Conservation (phyloP, 257 asterid species). For the Rubia yunnanensis region DNA sequence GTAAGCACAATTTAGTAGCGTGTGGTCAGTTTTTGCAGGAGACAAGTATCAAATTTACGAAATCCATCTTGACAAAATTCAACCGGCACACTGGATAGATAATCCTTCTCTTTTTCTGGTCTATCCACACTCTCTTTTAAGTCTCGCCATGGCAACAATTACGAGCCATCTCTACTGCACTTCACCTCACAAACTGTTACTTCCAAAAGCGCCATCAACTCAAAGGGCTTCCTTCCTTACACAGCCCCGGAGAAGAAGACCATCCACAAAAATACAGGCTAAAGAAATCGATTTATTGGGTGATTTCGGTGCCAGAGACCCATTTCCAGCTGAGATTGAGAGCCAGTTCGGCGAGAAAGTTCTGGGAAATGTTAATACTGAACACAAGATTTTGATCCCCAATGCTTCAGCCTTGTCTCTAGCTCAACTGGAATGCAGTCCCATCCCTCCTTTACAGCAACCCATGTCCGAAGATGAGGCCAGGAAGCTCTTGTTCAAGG, state of each 20-base stretch:
- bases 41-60: too few relatives aligned
- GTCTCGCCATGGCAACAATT: slow-evolving; percentile 39
- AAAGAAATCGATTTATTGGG: slow-evolving; percentile 37
- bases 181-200: slow-evolving; percentile 23
- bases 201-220: slow-evolving; percentile 21
- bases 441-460: slow-evolving; percentile 34
- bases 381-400: slow-evolving; percentile 84
- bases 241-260: slow-evolving; percentile 4
- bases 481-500: slow-evolving; percentile 57
- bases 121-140: slow-evolving; percentile 1
- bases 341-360: slow-evolving; percentile 67
- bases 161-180: slow-evolving; percentile 26
- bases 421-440: slow-evolving; percentile 37
- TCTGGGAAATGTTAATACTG: slow-evolving; percentile 47
- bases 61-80: not conserved
- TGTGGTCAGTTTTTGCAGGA: too few relatives aligned
- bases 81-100: slow-evolving; percentile 3
- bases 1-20: too few relatives aligned
- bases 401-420: slow-evolving; percentile 59
- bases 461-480: slow-evolving; percentile 46
- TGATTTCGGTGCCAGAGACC: slow-evolving; percentile 91
- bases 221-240: slow-evolving; percentile 10
- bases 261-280: slow-evolving; percentile 24
- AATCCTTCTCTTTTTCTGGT: slow-evolving; percentile 14
- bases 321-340: slow-evolving; percentile 82